Percentiles rank a stretch among this genome's conserved stretches.
phyloP scores from a whole-genome alignment of 2,329 filamentous ascomycete species.

The Blumeriella jaapii region DNA sequence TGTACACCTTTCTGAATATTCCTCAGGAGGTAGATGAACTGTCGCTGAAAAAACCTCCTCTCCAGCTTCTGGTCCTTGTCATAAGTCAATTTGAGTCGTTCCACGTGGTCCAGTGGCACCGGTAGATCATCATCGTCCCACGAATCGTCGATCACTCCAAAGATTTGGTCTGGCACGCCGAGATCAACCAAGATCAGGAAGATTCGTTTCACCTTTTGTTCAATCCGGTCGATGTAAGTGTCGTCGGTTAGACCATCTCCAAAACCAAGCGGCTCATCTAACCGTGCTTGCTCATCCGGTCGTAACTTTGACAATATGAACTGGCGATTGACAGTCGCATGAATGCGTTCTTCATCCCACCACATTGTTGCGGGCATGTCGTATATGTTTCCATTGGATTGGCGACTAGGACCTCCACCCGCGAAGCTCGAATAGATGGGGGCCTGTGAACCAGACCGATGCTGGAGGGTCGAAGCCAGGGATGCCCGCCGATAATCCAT shows the following conservation, averaged over 20 bases:
- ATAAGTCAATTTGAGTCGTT: conserved; percentile 48
- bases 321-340: conserved; percentile 54
- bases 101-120: conserved; percentile 52
- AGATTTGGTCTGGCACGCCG: conserved; percentile 61
- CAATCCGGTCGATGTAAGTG: conserved; percentile 71
- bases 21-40: conserved; percentile 60
- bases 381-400: conserved; percentile 20
- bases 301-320: conserved; percentile 56
- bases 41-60: conserved; percentile 56
- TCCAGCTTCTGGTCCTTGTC: conserved; percentile 51
- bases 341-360: conserved; percentile 63
- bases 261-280: conserved; percentile 54
- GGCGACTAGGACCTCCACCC: conserved; percentile 14
- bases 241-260: conserved; percentile 56
- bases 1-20: conserved; percentile 50
- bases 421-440: conserved; percentile 26
- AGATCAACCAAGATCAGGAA: conserved; percentile 63
- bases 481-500: conserved; percentile 26
- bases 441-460: conserved; percentile 14
- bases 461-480: conserved; percentile 17
- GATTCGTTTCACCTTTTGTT: conserved; percentile 54
- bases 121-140: conserved; percentile 71
- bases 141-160: conserved; percentile 61
- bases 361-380: conserved; percentile 35
- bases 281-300: conserved; percentile 47